Evolutionary conservation across 768 basidiomycete species (phyloP), one percentile per base, ranked within the genome.

Genomic region (Pisolithus tinctorius): DNA sequence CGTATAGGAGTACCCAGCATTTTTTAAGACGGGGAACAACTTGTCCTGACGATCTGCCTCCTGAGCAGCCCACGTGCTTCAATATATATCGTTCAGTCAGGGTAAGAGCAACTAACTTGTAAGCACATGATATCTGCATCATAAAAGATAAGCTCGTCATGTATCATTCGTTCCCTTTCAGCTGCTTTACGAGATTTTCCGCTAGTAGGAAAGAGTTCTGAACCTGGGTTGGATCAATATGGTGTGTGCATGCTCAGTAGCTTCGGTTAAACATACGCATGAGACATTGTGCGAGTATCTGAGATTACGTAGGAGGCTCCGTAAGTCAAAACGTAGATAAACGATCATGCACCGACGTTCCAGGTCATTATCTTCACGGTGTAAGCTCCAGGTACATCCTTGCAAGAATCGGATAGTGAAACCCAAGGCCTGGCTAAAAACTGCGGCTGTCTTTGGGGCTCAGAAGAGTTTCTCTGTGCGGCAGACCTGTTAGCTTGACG

Each of bases 31-130:
- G 1, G 88, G 88, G 20, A 84, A 66, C 17, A 94, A 72, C 57
- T 81, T 84, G 34, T 86, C 82, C 25, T 93, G 71, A 37, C 83
- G 75, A 61, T 95, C 94, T 7, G 93, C 91, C 75, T 97, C 93
- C 91, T 96, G 63, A 26, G 20, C 27, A 16, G 42, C 45, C 20
- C 47, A 42, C 25, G 39, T 42, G 27, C 34, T 16, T 39, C 20
- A 26, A 25, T 37, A 13, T 37, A 13, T 31, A 23, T 16, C 48
- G 51, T 23, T 27, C 27, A 30, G 30, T 14, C 13, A 17, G 43
- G 14, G 25, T 27, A 7, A 25, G 14, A 44, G 25, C 16, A 27
- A 61, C 69, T 54, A 64, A 86, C 93, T 75, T 96, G 93, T 41
- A 96, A 76, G 63, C 93, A 95, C 41, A 93, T 67, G 25, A 96